phyloP scores from a whole-genome alignment of 1,284 basidiomycete species.

The Pterula multifida region DNA sequence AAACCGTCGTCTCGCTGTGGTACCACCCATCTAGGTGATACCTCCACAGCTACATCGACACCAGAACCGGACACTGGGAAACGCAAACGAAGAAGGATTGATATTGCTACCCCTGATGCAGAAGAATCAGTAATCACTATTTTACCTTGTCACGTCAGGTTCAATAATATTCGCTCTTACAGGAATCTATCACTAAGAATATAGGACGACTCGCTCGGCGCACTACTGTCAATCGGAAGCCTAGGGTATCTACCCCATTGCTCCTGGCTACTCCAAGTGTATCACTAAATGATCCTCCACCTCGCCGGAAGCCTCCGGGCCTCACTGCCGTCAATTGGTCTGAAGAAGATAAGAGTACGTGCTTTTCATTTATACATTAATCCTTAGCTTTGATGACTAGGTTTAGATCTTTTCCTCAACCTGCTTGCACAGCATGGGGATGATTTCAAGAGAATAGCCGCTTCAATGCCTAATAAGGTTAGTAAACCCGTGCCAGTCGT shows the following conservation, averaged over 20 bases:
- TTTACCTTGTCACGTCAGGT: too few relatives aligned
- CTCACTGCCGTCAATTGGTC: constrained; percentile 31
- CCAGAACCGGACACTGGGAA: constrained; percentile 48
- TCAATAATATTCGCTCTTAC: too few relatives aligned
- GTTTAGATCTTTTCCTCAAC: constrained; percentile 43
- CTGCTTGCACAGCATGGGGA: constrained; percentile 60
- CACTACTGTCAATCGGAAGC: not conserved
- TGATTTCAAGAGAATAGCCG: constrained; percentile 66
- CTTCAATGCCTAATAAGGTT: constrained; percentile 65
- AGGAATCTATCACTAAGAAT: not conserved
- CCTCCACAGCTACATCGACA: constrained; percentile 37
- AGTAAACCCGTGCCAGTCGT: not conserved
- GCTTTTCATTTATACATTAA: constrained; percentile 8
- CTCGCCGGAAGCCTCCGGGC: constrained; percentile 22
- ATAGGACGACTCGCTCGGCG: not conserved
- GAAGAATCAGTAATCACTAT: too few relatives aligned
- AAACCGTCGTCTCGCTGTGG: not conserved
- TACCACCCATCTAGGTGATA: not conserved
- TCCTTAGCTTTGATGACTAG: constrained; percentile 12
- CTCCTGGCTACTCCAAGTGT: constrained; percentile 12
- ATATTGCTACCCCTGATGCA: constrained; percentile 19
- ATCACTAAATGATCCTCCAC: constrained; percentile 18
- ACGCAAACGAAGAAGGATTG: constrained; percentile 26
- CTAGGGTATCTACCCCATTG: not conserved
- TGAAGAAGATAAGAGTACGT: constrained; percentile 45